These are phyloP conservation scores for Cyathus striatus DNA, from an alignment of 768 basidiomycete genomes.

Conservation along the genomic window DNA sequence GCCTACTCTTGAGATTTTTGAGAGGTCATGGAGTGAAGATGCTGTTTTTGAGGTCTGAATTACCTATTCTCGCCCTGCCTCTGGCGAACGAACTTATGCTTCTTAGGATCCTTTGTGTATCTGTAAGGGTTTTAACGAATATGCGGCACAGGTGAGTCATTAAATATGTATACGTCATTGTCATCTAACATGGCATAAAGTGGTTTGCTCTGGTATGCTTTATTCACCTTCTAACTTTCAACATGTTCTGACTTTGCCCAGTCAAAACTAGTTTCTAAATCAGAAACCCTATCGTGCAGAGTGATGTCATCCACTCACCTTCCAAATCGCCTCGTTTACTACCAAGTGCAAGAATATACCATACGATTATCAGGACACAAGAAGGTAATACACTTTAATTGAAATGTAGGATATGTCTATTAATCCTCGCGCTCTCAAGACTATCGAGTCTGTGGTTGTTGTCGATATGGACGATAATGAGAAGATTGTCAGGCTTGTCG, in stretches of 20 bases:
- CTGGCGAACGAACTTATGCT: not conserved
- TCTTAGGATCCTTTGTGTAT: slow-evolving; percentile 43
- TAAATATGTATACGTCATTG: slow-evolving; percentile 21
- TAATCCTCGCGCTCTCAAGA: slow-evolving; percentile 23
- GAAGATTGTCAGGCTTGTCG: slow-evolving; percentile 52
- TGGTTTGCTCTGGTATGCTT: slow-evolving; percentile 48
- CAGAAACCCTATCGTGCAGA: slow-evolving; percentile 44
- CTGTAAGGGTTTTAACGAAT: slow-evolving; percentile 45
- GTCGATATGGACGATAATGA: slow-evolving; percentile 64
- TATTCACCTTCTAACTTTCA: slow-evolving; percentile 1
- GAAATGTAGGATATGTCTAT: not conserved
- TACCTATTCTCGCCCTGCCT: not conserved
- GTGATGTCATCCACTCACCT: slow-evolving; percentile 53
- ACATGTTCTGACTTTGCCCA: slow-evolving; percentile 16
- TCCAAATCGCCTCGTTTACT: slow-evolving; percentile 58
- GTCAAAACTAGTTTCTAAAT: slow-evolving; percentile 51
- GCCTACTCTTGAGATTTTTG: slow-evolving; percentile 48
- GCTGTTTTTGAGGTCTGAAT: slow-evolving; percentile 47
- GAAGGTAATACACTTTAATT: slow-evolving; percentile 31
- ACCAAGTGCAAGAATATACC: slow-evolving; percentile 59
- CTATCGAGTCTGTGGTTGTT: slow-evolving; percentile 53
- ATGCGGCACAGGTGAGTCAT: slow-evolving; percentile 53
- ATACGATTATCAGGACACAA: slow-evolving; percentile 43
- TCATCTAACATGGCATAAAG: slow-evolving; percentile 17
- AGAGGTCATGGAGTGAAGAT: slow-evolving; percentile 47